A percentile compares a stretch with the other conserved stretches of the same genome.
These are phyloP conservation scores for Pythium rhizo-oryzae DNA, from an alignment of 352 stramenopile species.

Conservation along the genomic window DNA sequence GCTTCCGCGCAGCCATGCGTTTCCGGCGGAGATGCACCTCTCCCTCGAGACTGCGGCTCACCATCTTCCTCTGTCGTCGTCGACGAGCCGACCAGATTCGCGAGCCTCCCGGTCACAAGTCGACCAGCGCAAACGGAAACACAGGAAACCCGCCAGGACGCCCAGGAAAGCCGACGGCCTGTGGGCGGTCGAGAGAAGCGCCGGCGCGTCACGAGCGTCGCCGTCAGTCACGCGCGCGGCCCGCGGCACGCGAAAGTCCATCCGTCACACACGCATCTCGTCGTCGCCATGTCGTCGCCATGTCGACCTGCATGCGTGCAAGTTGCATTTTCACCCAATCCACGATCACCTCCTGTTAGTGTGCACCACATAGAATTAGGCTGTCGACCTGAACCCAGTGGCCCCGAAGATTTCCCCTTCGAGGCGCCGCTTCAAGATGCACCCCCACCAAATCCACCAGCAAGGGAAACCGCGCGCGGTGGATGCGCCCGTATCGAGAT, in stretches of 20 bases:
- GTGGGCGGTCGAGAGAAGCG: not conserved
- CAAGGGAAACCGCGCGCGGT: constrained; percentile 4
- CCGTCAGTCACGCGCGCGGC: not conserved
- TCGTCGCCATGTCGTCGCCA: not conserved
- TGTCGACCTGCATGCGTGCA: not conserved
- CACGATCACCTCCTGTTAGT: not conserved
- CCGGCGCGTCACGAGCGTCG: not conserved
- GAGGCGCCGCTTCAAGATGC: not conserved
- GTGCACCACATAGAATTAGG: constrained; percentile 1
- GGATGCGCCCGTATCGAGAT: not conserved
- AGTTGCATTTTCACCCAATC: not conserved
- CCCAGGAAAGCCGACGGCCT: not conserved
- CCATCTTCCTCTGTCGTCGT: not conserved
- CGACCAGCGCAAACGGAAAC: no score
- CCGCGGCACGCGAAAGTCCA: not conserved
- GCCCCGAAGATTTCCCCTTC: not conserved
- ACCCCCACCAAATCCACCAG: not conserved
- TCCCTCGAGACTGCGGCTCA: no score
- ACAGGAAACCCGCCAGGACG: not conserved
- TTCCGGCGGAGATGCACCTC: not conserved
- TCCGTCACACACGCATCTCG: not conserved
- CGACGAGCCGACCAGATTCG: not conserved
- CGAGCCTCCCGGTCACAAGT: not conserved
- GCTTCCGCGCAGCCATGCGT: not conserved
- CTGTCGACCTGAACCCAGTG: not conserved